Base-by-base conservation (phyloP, 148 eudicot genomes). In the Amaranthus palmeri region DNA sequence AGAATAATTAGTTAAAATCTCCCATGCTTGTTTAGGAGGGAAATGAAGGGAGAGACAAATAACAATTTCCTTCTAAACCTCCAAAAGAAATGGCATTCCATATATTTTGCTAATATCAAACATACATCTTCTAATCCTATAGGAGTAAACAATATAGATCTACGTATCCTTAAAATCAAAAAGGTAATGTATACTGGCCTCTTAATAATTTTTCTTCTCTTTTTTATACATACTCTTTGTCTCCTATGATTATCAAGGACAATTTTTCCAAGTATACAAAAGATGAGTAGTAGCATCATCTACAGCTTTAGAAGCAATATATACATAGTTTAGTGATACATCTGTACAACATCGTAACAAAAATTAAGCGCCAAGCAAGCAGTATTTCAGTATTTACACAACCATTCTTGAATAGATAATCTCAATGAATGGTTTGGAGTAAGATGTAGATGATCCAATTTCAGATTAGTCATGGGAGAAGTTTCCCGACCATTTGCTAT, bases 381-480 rank as follows among this genome's bases (percentile, higher is more conserved):
- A 60, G 25, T 44, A 72, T 79, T 46, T 84, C 71, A 88, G 47
- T 54, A 71, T 64, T 80, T 83, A 83, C 90, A 88, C 78, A 91
- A 82, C 96, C 96, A 92, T 68, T 92, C 96, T 80, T 92, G 96
- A 75, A 88, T 85, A 18, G 92, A 85, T 17, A 80, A 79, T 73
- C 86, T 81, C 65, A 92, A 74, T 0, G 90, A 74, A 78, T 86
- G 89, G 75, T 92, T 92, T 49, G 97, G 89, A 60, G 83, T 88
- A 59, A 92, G 96, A 65, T 85, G 78, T 80, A 90, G 76, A 65
- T 92, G 85, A 61, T 80, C 80, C 77, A 92, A 70, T 78, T 73
- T 84, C 82, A 88, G 77, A 78, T 92, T 92, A 57, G 97, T 92
- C 97, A 92, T 85, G 3, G 97, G 97, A 76, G 97, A 92, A 67